Evolutionary conservation across 805 yeast genomes (phyloP).

Genomic region (Jamesozyma spencerorum): DNA sequence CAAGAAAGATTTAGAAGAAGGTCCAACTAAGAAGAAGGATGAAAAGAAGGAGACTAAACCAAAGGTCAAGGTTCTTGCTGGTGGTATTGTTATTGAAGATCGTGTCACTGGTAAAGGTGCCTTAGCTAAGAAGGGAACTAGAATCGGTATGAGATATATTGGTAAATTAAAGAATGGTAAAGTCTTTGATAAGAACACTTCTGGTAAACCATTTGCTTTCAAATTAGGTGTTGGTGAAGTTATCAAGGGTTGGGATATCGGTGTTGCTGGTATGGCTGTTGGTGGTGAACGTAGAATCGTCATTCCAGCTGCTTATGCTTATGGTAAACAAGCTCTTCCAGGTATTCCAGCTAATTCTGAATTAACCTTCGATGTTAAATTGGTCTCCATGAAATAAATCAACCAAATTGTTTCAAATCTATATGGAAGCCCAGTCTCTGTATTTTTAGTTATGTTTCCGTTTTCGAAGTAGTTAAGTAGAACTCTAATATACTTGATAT

Average conservation of each 20-base stretch:
- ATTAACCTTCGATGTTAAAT: conserved; percentile 90
- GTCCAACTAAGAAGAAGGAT: conserved; percentile 55
- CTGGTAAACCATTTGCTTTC: conserved; percentile 92
- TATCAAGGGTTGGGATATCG: conserved; percentile 97
- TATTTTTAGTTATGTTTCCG: conserved; percentile 44
- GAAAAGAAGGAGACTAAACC: conserved; percentile 32
- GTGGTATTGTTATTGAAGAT: conserved; percentile 92
- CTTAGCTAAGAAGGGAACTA: conserved; percentile 77
- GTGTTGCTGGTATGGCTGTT: conserved; percentile 96
- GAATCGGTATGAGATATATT: conserved; percentile 92
- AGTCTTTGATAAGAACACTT: conserved; percentile 92
- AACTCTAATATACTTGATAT: conserved; percentile 11
- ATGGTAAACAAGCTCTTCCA: conserved; percentile 88
- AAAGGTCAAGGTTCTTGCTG: conserved; percentile 73
- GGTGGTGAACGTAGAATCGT: conserved; percentile 98
- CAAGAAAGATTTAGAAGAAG: conserved; percentile 86
- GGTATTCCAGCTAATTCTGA: conserved; percentile 98
- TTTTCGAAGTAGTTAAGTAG: conserved; percentile 18
- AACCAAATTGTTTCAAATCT: too few species aligned
- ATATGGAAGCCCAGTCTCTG: not conserved
- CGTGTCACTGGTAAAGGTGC: conserved; percentile 83
- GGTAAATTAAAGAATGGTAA: conserved; percentile 96
- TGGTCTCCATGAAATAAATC: conserved; percentile 72
- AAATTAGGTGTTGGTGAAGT: conserved; percentile 95
- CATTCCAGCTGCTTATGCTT: conserved; percentile 93